These are phyloP conservation scores for Saururus chinensis DNA, from an alignment of 164 flowering plant species.

Conservation along the genomic window DNA sequence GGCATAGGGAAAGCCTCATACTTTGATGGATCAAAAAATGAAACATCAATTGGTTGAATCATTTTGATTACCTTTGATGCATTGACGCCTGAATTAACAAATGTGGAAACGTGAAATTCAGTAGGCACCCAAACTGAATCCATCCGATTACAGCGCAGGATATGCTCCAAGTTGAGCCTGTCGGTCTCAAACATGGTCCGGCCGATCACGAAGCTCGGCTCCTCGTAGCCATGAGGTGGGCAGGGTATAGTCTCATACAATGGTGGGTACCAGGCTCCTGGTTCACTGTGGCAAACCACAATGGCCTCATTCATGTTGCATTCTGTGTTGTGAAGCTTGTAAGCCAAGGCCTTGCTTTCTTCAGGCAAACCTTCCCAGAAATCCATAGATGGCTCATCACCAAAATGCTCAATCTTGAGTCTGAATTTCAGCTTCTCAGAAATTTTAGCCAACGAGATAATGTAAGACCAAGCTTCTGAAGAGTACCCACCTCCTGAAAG, in stretches of 20 bases:
- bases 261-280: constrained; percentile 85
- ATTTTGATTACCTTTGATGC: constrained; percentile 57
- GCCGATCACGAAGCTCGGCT: constrained; percentile 42
- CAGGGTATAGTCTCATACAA: constrained; percentile 62
- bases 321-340: constrained; percentile 32
- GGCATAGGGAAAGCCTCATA: constrained; percentile 27
- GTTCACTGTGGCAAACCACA: constrained; percentile 77
- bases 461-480: constrained; percentile 83
- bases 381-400: constrained; percentile 42
- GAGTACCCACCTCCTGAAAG: constrained; percentile 83
- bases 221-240: constrained; percentile 46
- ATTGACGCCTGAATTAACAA: constrained; percentile 56
- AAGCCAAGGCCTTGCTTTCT: constrained; percentile 27
- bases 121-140: constrained; percentile 76
- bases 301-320: constrained; percentile 48
- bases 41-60: constrained; percentile 59
- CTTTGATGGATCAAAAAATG: constrained; percentile 51
- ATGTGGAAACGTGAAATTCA: constrained; percentile 58
- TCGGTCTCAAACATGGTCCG: constrained; percentile 89
- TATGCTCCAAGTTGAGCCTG: constrained; percentile 44
- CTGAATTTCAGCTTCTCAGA: constrained; percentile 22
- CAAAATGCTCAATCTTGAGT: constrained; percentile 57
- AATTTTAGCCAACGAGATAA: constrained; percentile 33
- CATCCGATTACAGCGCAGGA: constrained; percentile 52
- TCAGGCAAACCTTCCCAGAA: constrained; percentile 68